These are phyloP conservation scores for Pseudogymnoascus sp. DNA, from an alignment of 2,329 filamentous ascomycete species.

Conservation along the genomic window DNA sequence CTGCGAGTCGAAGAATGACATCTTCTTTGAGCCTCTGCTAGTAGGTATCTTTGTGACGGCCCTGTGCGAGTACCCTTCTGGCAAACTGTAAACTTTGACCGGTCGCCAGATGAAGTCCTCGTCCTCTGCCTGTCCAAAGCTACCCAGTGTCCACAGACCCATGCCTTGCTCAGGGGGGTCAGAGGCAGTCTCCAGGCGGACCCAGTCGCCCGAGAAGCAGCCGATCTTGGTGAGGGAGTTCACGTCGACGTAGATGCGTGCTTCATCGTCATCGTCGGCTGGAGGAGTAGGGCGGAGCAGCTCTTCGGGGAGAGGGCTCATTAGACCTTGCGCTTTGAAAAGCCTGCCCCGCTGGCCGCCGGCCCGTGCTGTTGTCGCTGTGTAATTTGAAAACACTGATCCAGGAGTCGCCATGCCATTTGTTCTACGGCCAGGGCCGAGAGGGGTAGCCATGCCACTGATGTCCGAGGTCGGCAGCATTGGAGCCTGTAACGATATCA, in stretches of 20 bases:
- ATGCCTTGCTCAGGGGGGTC: constrained; percentile 64
- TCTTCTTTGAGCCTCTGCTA: constrained; percentile 43
- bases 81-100: constrained; percentile 81
- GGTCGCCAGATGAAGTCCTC: constrained; percentile 67
- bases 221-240: constrained; percentile 79
- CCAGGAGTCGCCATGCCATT: constrained; percentile 77
- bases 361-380: constrained; percentile 70
- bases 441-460: constrained; percentile 72
- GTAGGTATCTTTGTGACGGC: constrained; percentile 55
- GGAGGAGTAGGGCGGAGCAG: constrained; percentile 77
- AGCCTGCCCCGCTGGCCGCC: constrained; percentile 67
- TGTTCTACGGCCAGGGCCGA: constrained; percentile 63
- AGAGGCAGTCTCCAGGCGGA: constrained; percentile 69
- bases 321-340: constrained; percentile 75
- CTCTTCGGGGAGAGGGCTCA: constrained; percentile 65
- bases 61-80: constrained; percentile 62
- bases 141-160: constrained; percentile 56
- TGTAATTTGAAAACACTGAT: constrained; percentile 84
- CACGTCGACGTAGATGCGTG: constrained; percentile 85
- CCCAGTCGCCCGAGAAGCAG: constrained; percentile 97
- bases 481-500: constrained; percentile 82
- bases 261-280: constrained; percentile 74
- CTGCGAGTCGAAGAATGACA: constrained; percentile 63
- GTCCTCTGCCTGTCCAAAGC: constrained; percentile 55
- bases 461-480: constrained; percentile 69